These are phyloP conservation scores for Rhododendron molle DNA, from an alignment of 148 eudicot genomes.

Conservation along the genomic window DNA sequence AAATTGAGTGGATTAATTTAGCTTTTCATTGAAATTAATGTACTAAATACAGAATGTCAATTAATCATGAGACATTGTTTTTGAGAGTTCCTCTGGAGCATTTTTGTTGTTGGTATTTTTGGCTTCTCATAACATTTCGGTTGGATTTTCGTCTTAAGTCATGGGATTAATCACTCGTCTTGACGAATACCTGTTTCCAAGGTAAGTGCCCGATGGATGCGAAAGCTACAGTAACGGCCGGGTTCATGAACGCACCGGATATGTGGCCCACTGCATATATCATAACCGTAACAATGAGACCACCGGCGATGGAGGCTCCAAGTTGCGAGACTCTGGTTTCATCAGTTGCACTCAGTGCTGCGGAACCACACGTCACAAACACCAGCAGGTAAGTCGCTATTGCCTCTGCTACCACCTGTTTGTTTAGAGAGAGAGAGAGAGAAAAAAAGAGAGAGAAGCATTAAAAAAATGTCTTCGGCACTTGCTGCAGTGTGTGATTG, in stretches of 20 bases:
- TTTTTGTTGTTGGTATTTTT: too few species aligned
- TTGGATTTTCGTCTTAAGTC: too few species aligned
- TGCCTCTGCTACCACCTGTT: slow-evolving; percentile 52
- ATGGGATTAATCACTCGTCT: too few species aligned
- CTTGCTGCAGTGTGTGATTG: too few species aligned
- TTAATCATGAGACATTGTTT: too few species aligned
- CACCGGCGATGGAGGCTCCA: slow-evolving; percentile 62
- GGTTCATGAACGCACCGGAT: slow-evolving; percentile 86
- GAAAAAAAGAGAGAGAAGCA: background rate
- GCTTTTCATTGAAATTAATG: too few species aligned
- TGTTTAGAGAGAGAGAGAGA: background rate
- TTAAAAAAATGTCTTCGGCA: too few species aligned
- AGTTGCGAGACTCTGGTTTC: slow-evolving; percentile 36
- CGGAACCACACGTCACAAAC: slow-evolving; percentile 64
- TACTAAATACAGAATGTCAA: too few species aligned
- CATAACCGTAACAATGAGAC: slow-evolving; percentile 71
- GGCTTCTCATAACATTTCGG: too few species aligned
- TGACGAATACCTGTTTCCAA: slow-evolving; percentile 47
- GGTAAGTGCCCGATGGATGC: slow-evolving; percentile 60
- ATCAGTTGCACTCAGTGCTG: slow-evolving; percentile 39
- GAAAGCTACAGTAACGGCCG: slow-evolving; percentile 71
- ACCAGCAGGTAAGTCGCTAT: slow-evolving; percentile 61
- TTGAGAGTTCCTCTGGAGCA: too few species aligned
- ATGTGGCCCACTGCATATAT: slow-evolving; percentile 75
- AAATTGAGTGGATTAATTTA: too few species aligned